Evolutionary conservation across 139 green algal species (phyloP).

Genomic region (Chlamydomonas incerta): DNA sequence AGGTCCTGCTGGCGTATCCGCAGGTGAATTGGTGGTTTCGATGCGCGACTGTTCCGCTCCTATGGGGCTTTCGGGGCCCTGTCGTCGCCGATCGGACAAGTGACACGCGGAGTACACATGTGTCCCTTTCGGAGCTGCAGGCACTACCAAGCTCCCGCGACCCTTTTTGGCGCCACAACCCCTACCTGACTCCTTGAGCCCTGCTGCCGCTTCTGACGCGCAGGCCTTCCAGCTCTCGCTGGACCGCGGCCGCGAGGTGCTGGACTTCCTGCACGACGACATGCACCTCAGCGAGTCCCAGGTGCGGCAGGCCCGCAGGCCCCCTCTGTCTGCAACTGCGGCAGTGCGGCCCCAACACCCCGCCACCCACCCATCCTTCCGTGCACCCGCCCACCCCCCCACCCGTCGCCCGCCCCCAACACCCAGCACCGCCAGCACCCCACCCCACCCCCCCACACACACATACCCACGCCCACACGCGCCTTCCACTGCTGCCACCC

Average conservation of each 20-base stretch:
- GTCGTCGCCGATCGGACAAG: not conserved
- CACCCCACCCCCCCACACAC: too few relatives aligned
- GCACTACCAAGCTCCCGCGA: not conserved
- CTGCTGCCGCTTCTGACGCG: not conserved
- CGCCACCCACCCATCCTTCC: too few relatives aligned
- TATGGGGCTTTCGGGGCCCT: not conserved
- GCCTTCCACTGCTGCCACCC: not conserved
- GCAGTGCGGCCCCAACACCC: too few relatives aligned
- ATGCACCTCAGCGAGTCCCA: not conserved
- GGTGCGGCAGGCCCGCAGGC: too few relatives aligned
- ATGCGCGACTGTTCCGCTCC: not conserved
- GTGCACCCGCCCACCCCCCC: too few relatives aligned
- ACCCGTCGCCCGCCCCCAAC: too few relatives aligned
- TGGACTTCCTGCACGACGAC: slow-evolving; percentile 27
- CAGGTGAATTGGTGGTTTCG: not conserved
- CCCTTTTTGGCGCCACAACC: too few relatives aligned
- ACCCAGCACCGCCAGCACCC: too few relatives aligned
- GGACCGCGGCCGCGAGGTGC: slow-evolving; percentile 2
- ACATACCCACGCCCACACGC: not conserved
- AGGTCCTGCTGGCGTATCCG: too few relatives aligned
- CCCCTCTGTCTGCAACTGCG: too few relatives aligned
- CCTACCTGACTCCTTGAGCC: not conserved
- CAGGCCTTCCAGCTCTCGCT: slow-evolving; percentile 27
- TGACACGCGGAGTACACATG: not conserved
- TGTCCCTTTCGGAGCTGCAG: not conserved